Evolutionary conservation across 164 flowering plant genomes (phyloP).

Genomic region (Nymphaea thermarum): DNA sequence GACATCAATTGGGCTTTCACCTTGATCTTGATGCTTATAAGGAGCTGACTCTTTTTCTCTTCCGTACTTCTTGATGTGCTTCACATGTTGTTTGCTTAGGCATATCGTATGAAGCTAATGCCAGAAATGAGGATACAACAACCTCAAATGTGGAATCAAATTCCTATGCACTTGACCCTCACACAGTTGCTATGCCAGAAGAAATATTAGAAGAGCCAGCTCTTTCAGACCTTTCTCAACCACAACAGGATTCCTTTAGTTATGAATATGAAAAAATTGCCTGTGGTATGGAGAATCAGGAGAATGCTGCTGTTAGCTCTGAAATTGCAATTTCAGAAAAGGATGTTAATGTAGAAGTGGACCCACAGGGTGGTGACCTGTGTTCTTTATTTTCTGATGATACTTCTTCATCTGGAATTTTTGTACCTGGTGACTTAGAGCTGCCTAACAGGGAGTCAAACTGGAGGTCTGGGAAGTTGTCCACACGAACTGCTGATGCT

Average conservation of each 20-base stretch:
- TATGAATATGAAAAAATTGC: slow-evolving; percentile 13
- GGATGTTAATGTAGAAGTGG: slow-evolving; percentile 20
- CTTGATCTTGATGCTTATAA: too few species aligned
- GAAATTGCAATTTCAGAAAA: slow-evolving; percentile 13
- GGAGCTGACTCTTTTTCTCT: background rate
- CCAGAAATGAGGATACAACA: slow-evolving; percentile 21
- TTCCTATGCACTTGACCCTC: slow-evolving; percentile 10
- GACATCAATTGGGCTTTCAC: too few species aligned
- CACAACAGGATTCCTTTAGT: slow-evolving; percentile 10
- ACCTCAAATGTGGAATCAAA: slow-evolving; percentile 8
- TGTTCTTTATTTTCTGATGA: slow-evolving; percentile 58
- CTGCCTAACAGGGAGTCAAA: slow-evolving; percentile 18
- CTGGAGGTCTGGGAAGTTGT: too few species aligned
- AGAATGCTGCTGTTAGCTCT: slow-evolving; percentile 7
- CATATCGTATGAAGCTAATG: slow-evolving; percentile 36
- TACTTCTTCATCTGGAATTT: slow-evolving; percentile 14
- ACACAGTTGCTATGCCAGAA: slow-evolving; percentile 10
- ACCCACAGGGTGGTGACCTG: slow-evolving; percentile 49
- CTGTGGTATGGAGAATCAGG: slow-evolving; percentile 12
- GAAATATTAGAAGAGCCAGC: slow-evolving; percentile 4
- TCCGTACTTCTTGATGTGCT: background rate
- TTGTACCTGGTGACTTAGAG: slow-evolving; percentile 34
- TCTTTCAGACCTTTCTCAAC: slow-evolving; percentile 5
- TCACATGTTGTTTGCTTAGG: slow-evolving; percentile 32
- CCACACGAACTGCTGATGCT: too few species aligned